Percentiles rank a stretch among this genome's conserved stretches.
These are phyloP conservation scores for Luzula sylvatica DNA, from an alignment of 176 grass and related monocot species.

Conservation along the genomic window DNA sequence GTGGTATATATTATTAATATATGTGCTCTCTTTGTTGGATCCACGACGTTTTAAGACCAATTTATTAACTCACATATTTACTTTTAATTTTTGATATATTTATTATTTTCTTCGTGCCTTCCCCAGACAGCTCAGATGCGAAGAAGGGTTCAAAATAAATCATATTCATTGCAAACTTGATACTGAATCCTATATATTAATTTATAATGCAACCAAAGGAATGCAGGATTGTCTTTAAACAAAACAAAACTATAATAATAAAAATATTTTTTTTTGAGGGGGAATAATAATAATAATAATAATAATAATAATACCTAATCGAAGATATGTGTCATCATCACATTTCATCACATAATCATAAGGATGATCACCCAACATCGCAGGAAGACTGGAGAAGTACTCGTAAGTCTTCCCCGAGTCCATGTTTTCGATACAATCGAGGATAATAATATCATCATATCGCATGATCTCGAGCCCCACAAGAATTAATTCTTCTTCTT, in stretches of 20 bases:
- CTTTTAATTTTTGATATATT: no score
- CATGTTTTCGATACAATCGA: conserved; percentile 70
- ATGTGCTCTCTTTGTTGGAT: no score
- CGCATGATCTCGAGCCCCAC: conserved; percentile 32
- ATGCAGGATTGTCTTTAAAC: no score
- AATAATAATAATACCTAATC: conserved; percentile 27
- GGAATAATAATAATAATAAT: neutral
- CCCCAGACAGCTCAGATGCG: no score
- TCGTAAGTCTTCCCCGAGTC: conserved; percentile 74
- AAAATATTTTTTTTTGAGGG: neutral
- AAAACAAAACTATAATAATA: neutral
- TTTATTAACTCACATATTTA: no score
- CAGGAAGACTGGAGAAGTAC: conserved; percentile 37
- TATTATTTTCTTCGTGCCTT: no score
- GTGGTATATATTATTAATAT: no score
- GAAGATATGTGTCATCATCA: conserved; percentile 64
- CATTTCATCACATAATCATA: no score
- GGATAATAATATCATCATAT: conserved; percentile 53
- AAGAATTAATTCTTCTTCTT: conserved; percentile 36
- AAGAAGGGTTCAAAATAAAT: no score
- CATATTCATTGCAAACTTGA: no score
- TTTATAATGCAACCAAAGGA: neutral
- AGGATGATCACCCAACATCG: neutral
- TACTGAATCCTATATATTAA: no score
- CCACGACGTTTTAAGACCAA: no score